These are phyloP conservation scores for Ettlia oleoabundans DNA, from an alignment of 139 green algal genomes.

Conservation along the genomic window DNA sequence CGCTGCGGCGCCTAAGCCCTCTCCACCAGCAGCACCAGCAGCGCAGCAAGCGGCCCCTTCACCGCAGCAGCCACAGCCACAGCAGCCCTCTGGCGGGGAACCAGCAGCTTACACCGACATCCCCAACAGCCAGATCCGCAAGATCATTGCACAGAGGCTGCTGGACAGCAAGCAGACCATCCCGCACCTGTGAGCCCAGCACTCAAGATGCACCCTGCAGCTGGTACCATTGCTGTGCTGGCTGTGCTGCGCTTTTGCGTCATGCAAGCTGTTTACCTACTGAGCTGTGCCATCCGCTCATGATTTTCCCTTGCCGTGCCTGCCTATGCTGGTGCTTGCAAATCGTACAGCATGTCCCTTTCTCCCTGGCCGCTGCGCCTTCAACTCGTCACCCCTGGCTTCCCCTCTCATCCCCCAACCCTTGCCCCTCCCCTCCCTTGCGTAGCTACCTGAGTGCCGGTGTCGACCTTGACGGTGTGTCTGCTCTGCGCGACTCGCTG, in stretches of 20 bases:
- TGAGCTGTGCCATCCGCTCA: no score
- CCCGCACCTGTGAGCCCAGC: conserved; percentile 66
- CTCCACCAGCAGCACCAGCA: conserved; percentile 29
- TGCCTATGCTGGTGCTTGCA: neutral
- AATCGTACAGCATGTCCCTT: neutral
- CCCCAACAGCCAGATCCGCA: conserved; percentile 80
- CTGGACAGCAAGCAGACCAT: conserved; percentile 89
- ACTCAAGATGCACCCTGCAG: neutral
- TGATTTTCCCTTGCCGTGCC: no score
- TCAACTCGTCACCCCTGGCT: neutral
- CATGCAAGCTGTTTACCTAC: no score
- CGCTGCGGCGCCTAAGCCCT: conserved; percentile 27
- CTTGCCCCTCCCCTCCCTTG: neutral
- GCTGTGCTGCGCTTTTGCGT: no score
- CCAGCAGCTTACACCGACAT: conserved; percentile 69
- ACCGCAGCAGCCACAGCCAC: neutral
- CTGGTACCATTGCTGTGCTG: neutral
- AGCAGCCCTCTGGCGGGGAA: no score
- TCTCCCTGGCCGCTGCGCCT: no score
- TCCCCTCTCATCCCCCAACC: neutral
- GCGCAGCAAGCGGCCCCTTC: conserved; percentile 9
- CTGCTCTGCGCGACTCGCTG: conserved; percentile 63
- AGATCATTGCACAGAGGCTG: conserved; percentile 89
- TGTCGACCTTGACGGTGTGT: conserved; percentile 69
- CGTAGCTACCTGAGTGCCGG: conserved; percentile 65